phyloP scores from a whole-genome alignment of 129 eudicot species.

The Helichrysum umbraculigerum region DNA sequence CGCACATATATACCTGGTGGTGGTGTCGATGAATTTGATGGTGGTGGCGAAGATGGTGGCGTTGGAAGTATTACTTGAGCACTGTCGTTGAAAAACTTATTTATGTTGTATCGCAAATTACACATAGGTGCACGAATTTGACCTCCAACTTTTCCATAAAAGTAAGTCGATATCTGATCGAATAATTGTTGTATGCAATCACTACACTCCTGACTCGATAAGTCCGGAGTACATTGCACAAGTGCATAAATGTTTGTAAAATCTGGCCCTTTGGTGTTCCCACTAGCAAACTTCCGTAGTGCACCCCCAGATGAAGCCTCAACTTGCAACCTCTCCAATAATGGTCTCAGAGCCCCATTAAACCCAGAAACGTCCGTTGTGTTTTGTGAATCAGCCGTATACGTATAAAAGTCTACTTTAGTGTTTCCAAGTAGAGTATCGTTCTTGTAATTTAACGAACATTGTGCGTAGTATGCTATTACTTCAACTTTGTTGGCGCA shows the following conservation, averaged over 20 bases:
- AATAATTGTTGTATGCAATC: neutral
- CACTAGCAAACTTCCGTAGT: neutral
- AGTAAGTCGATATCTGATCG: neutral
- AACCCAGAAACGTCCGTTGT: neutral
- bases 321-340: neutral
- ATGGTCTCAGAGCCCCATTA: neutral
- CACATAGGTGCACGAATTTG: neutral
- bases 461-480: neutral
- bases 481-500: neutral
- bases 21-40: too few species aligned
- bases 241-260: neutral
- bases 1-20: too few species aligned
- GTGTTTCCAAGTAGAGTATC: neutral
- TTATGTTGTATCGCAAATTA: neutral
- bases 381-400: neutral
- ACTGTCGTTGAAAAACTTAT: neutral
- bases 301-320: neutral
- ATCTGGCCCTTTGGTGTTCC: neutral
- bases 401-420: neutral
- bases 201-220: neutral
- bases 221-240: neutral
- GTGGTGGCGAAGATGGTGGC: too few species aligned
- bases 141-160: neutral
- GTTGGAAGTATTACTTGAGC: neutral
- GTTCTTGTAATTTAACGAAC: neutral